Base-by-base conservation (phyloP, 1,284 basidiomycete genomes). In the Ceratobasidium sp. region DNA sequence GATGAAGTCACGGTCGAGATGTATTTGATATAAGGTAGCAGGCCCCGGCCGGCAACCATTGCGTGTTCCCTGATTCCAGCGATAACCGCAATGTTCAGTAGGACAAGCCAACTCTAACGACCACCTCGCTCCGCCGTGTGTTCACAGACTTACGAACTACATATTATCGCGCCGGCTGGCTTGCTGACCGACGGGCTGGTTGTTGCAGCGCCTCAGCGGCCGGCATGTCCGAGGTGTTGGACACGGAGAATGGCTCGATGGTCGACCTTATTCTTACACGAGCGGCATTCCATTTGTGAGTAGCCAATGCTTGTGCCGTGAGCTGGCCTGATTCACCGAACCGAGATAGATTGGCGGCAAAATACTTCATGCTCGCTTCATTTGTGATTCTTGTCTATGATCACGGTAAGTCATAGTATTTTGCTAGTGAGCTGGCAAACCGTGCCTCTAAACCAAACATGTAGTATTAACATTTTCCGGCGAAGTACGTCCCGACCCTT, bases 291-390 rank as follows among this genome's bases (percentile, higher is more conserved):
- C 74, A 57, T 54, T 67, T 76, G 74, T 76, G 46, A 76, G 74
- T 67, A 10, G 38, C 38, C 38, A 38, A 38, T 38, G 8, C 8
- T 38, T 38, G 8, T 38, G 4, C 38, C 8, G 38, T 38, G 38
- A 38, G 8, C 38, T 8, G 38, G 38, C 38, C 38, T 38, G 38
- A 35, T 46, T 16, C 7, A 44, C 62, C 23, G 59, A 57, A 57
- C 20, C 16, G 7, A 48, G 35, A 6, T 41, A 76, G 74, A 59
- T 27, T 66, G 48, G 74, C 74, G 46, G 74, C 52, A 14, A 76
- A 76, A 23, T 76, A 76, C 50, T 76, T 76, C 38, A 76, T 76
- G 74, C 74, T 76, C 16, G 74, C 74, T 8, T 66, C 74, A 4
- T 76, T 76, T n/a, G 74, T 76, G 12, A 33, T 76, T 16, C 35